Base-by-base conservation (phyloP, 106 monocot species). In the Acorus calamus region DNA sequence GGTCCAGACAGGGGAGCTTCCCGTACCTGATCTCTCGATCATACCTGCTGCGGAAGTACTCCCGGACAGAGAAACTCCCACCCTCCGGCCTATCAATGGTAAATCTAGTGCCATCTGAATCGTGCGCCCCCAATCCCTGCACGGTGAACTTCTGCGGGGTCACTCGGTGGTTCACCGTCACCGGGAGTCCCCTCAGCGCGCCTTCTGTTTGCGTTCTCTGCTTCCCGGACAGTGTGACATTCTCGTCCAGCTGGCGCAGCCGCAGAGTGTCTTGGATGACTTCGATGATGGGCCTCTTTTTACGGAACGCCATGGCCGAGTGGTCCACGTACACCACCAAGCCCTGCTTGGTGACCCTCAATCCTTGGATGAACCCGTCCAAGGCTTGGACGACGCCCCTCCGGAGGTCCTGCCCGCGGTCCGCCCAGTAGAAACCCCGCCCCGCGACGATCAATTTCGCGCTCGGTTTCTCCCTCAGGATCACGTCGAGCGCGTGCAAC, bases 1-100 rank as follows among this genome's bases (percentile, higher is more conserved):
- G 48, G 53, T 69, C 57, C 74, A 83, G 45, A 47, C 82, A 83
- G 8, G 78, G 82, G 3, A 83, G 66, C 46, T 58, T 59, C 53
- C 12, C 42, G 41, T 61, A 75, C 46, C 53, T 47, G 3, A 83
- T 65, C 8, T 70, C 63, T 5, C n/a, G 50, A 8, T 55, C 46
- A 49, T 83, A 67, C 52, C 49, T 71, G 1, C 48, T 43, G 55
- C 3, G 45, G 53, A 51, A 83, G 50, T 83, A 83, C 13, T 83
- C 71, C 3, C n/a, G n/a, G n/a, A n/a, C n/a, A n/a, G n/a, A n/a
- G n/a, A n/a, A n/a, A n/a, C n/a, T n/a, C n/a, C n/a, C n/a, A n/a
- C 59, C 28, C 3, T 53, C 69, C 0, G 73, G 64, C 9, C 11
- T 28, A 54, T 66, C 56, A 55, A 69, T 73, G 2, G 3, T 55